Base-by-base conservation (phyloP, 768 basidiomycete species). In the Pholiota conissans region DNA sequence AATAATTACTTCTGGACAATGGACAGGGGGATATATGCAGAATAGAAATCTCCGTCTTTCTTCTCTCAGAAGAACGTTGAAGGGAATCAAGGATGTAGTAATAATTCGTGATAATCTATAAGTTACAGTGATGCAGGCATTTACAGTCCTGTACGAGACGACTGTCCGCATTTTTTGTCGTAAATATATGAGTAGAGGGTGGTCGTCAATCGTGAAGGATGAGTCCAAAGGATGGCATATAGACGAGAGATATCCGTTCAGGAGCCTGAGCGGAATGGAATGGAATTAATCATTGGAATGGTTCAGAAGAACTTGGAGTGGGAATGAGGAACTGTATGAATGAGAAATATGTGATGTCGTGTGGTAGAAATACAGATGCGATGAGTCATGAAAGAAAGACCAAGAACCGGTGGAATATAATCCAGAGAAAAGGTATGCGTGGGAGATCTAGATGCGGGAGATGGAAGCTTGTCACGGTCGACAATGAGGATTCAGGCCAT, bases 281-380 rank as follows among this genome's bases (percentile, higher is more conserved):
- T 11, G 28, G 48, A 49, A 49, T 34, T 32, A 32, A 6, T 32
- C 13, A 6, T 13, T 32, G 30, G 30, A n/a, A n/a, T n/a, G n/a
- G 27, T 27, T 48, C 26, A 48, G 46, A 48, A 18, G n/a, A 29
- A 9, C 8, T 30, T 22, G 34, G 18, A 50, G 49, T 50, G 20
- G 40, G 40, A 42, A 24, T 42, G 6, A 18, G n/a, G 24, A 42
- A 50, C 34, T 32, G 13, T 32, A 13, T 6, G 30, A 32, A 50
- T 34, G 48, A 29, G 37, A 52, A 57, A 62, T 56, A 58, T 66
- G 55, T 49, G 52, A 53, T 57, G 62, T 63, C 51, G 56, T 58
- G 56, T 58, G 61, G 63, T 69, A 71, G 64, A 69, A 69, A 67
- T 71, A 71, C 69, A 71, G 60, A 63, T 66, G 66, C 51, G 46